Evolutionary conservation across 805 yeast species (phyloP), one percentile per base, ranked within the genome.

Genomic region (Candida insectorum): DNA sequence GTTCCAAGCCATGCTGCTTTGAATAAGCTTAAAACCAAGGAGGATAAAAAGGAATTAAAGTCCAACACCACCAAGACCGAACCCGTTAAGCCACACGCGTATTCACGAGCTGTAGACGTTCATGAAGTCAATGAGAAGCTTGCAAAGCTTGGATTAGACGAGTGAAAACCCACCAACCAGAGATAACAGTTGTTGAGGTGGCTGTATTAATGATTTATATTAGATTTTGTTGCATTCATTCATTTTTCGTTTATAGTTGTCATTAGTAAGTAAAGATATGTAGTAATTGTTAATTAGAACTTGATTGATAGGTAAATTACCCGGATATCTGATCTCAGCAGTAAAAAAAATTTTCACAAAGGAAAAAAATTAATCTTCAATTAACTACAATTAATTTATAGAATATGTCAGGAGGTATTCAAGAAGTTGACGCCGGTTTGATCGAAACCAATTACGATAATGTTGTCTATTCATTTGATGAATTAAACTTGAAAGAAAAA

Each of bases 401-500:
- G n/a, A 25, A 37, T 28, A 73, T 73, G 79, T 62, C 79, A 52
- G 85, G 80, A 71, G 85, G 84, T 58, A 79, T 79, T 58, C 72
- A 79, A 47, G 93, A 85, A 65, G 76, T 85, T 62, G 94, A 84
- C 67, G 69, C 87, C 60, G 78, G 78, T 63, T 77, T 77, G 62
- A 88, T 91, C 62, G 91, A 85, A 74, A 72, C 96, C 71, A 91
- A 91, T 83, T 87, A 89, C 80, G 96, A 89, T 77, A 87, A 88
- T 65, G 88, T 86, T 60, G 69, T 67, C 42, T 59, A 70, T 62
- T 58, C 80, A 23, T 84, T 85, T 64, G 93, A 84, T 48, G 88
- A 75, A 45, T 74, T 84, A 67, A 73, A 80, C 66, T 66, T 84
- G 52, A 82, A 83, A 65, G 84, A 80, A 44, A 74, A 69, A 52